These are phyloP conservation scores for Rhodocollybia butyracea DNA, from an alignment of 768 basidiomycete genomes.

Conservation along the genomic window DNA sequence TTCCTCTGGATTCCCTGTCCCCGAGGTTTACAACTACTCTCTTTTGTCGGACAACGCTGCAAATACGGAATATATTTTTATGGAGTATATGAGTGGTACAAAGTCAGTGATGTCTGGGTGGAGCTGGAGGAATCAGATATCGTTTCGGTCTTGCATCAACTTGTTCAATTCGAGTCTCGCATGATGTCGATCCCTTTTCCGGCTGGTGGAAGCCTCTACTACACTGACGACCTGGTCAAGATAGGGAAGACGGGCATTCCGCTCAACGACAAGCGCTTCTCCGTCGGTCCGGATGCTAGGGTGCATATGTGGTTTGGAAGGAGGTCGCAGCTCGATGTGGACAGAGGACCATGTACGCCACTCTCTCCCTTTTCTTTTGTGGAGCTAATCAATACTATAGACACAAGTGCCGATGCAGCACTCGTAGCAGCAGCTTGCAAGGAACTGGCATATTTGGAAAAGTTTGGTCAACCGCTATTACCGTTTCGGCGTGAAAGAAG, in stretches of 20 bases:
- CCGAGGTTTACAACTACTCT: conserved; percentile 41
- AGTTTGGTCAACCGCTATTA: conserved; percentile 45
- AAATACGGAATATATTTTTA: conserved; percentile 42
- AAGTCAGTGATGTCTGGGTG: conserved; percentile 39
- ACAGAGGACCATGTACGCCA: conserved; percentile 50
- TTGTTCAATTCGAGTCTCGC: conserved; percentile 41
- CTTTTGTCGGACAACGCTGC: conserved; percentile 36
- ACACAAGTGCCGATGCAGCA: conserved; percentile 38
- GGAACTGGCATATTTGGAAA: conserved; percentile 45
- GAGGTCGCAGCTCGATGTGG: conserved; percentile 42
- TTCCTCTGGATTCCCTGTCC: conserved; percentile 35
- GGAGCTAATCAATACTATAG: conserved; percentile 35
- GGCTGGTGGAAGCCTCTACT: conserved; percentile 52
- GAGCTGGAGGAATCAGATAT: conserved; percentile 34
- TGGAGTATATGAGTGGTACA: conserved; percentile 40
- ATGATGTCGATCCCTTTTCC: conserved; percentile 49
- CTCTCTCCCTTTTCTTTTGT: conserved; percentile 28
- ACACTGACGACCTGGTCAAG: conserved; percentile 40
- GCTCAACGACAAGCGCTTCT: conserved; percentile 38
- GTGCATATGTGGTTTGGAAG: conserved; percentile 47
- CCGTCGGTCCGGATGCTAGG: conserved; percentile 42
- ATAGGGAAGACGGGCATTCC: conserved; percentile 30
- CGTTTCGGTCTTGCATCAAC: conserved; percentile 39
- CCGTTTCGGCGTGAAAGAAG: conserved; percentile 40
- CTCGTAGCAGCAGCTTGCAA: conserved; percentile 41